These are phyloP conservation scores for Starmerella potacharoeniae DNA, from an alignment of 805 yeast genomes.

Conservation along the genomic window DNA sequence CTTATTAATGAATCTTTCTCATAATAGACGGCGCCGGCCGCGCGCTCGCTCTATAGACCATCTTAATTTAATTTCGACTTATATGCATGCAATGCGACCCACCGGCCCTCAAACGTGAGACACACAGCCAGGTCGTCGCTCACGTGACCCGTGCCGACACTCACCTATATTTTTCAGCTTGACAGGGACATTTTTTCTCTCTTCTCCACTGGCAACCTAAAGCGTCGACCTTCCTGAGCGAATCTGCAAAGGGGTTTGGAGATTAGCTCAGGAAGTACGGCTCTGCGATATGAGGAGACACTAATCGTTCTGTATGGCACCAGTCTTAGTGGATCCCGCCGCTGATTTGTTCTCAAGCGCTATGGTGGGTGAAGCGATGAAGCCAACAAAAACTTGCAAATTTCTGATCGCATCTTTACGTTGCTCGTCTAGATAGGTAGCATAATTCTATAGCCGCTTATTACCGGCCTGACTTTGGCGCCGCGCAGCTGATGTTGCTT, in stretches of 20 bases:
- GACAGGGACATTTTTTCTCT: background rate
- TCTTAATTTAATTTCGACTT: too few relatives aligned
- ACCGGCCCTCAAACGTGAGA: too few relatives aligned
- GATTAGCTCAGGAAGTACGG: background rate
- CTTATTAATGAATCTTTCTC: background rate
- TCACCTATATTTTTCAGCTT: background rate
- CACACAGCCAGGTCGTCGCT: too few relatives aligned
- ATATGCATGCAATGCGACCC: too few relatives aligned
- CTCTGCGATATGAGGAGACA: constrained; percentile 17
- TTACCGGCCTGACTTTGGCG: too few relatives aligned
- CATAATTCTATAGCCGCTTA: too few relatives aligned
- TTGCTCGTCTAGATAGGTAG: background rate
- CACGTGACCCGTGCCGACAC: too few relatives aligned
- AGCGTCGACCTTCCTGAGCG: background rate
- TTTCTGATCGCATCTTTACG: constrained; percentile 15
- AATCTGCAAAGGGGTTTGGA: background rate
- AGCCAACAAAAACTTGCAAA: constrained; percentile 21
- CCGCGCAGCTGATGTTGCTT: background rate
- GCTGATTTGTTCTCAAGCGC: constrained; percentile 24
- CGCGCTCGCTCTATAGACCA: too few relatives aligned
- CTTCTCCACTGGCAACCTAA: background rate
- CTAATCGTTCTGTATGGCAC: constrained; percentile 26
- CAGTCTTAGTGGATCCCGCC: constrained; percentile 26
- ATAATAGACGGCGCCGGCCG: too few relatives aligned
- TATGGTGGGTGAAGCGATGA: constrained; percentile 14